These are phyloP conservation scores for Orbilia javanica DNA, from an alignment of 2,329 filamentous ascomycete genomes.

Conservation along the genomic window DNA sequence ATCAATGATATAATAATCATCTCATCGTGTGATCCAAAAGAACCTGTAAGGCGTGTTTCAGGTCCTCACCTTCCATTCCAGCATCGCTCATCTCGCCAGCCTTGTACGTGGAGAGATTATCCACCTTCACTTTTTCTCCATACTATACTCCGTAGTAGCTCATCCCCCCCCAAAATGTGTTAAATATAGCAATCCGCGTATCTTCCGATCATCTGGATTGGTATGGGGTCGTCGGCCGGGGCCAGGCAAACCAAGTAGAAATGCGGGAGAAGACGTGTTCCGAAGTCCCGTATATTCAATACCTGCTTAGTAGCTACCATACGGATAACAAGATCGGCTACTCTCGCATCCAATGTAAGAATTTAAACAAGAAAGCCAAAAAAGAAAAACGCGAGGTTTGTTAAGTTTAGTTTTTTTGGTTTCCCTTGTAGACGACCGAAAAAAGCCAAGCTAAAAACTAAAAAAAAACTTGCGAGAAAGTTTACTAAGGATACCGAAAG, in stretches of 20 bases:
- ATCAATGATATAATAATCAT: constrained; percentile 54
- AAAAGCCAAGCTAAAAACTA: neutral
- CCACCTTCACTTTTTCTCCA: neutral
- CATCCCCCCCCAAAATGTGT: neutral
- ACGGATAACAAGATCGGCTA: neutral
- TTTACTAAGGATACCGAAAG: neutral
- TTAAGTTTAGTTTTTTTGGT: neutral
- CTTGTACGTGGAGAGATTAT: no score
- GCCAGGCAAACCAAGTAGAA: neutral
- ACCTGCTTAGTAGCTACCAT: no score
- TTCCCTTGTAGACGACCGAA: neutral
- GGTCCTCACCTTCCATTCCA: constrained; percentile 32
- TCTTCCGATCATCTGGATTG: constrained; percentile 8
- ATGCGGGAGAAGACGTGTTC: constrained; percentile 24
- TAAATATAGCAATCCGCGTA: constrained; percentile 45
- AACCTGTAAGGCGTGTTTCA: constrained; percentile 31
- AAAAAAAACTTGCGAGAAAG: neutral
- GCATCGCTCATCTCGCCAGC: constrained; percentile 5
- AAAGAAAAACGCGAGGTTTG: constrained; percentile 19
- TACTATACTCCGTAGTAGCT: no score
- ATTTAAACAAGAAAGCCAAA: constrained; percentile 3
- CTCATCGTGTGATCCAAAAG: constrained; percentile 35
- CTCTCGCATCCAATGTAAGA: no score
- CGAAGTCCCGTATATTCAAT: constrained; percentile 7
- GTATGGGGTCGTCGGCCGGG: neutral